These are phyloP conservation scores for Mortierella sp. DNA, from an alignment of 371 early-diverging fungal genomes.

Conservation along the genomic window DNA sequence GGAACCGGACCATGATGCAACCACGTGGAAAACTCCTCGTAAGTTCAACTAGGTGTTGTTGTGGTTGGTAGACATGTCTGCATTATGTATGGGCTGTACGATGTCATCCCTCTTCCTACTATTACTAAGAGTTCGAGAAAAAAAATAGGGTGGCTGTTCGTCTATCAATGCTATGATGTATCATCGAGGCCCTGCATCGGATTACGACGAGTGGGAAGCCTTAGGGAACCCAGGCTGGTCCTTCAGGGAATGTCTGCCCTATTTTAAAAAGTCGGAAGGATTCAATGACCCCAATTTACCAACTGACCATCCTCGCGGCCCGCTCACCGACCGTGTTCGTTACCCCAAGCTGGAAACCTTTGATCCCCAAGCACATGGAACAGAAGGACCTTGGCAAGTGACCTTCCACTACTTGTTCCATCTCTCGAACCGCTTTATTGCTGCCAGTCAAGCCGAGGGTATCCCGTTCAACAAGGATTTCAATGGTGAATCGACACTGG, in stretches of 20 bases:
- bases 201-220: constrained; percentile 55
- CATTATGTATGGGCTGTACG: neutral
- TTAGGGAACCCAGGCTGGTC: constrained; percentile 50
- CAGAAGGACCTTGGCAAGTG: constrained; percentile 48
- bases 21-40: constrained; percentile 43
- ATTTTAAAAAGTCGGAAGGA: constrained; percentile 47
- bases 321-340: constrained; percentile 26
- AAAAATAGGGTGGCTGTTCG: neutral
- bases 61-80: neutral
- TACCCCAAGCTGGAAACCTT: constrained; percentile 33
- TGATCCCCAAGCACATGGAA: constrained; percentile 46
- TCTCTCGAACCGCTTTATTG: constrained; percentile 25
- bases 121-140: neutral
- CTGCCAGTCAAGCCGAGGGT: constrained; percentile 31
- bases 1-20: constrained; percentile 33
- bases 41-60: constrained; percentile 1
- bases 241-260: constrained; percentile 39
- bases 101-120: too few species aligned
- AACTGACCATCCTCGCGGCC: constrained; percentile 26
- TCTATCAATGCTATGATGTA: constrained; percentile 55
- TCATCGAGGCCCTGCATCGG: constrained; percentile 58
- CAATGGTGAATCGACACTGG: constrained; percentile 43
- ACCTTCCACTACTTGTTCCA: constrained; percentile 26
- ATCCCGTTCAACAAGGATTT: constrained; percentile 37
- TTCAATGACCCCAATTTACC: constrained; percentile 35